Conservation (phyloP, 1,284 basidiomycete genomes). For the Fistulina hepatica region DNA sequence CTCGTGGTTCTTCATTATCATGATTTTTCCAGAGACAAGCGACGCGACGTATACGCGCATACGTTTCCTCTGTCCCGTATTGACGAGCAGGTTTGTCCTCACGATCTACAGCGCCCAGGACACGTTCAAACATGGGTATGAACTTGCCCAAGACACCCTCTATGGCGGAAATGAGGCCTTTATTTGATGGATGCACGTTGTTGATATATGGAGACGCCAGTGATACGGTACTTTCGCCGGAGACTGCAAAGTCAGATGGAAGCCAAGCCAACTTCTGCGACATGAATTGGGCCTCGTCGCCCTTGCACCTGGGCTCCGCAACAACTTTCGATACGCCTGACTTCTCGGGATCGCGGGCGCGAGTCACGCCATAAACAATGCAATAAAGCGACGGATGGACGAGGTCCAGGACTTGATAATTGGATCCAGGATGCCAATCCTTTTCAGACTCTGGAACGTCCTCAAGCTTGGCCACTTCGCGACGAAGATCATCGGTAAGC, state of each 20-base stretch:
- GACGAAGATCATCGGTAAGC: constrained; percentile 2
- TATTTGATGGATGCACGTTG: constrained; percentile 16
- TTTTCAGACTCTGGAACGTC: constrained; percentile 23
- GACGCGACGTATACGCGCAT: background rate
- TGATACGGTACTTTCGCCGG: constrained; percentile 12
- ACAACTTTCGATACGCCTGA: constrained; percentile 1
- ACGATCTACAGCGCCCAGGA: constrained; percentile 7
- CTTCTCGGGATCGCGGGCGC: constrained; percentile 3
- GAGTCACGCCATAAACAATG: constrained; percentile 22
- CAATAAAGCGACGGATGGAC: constrained; percentile 34
- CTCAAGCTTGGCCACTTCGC: constrained; percentile 17
- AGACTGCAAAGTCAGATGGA: constrained; percentile 24
- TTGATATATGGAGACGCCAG: constrained; percentile 23
- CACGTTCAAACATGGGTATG: constrained; percentile 14
- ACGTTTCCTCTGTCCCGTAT: background rate
- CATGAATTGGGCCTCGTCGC: constrained; percentile 5
- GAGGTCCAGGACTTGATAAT: constrained; percentile 30
- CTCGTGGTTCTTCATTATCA: background rate
- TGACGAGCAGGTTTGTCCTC: constrained; percentile 7
- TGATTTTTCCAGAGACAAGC: constrained; percentile 5
- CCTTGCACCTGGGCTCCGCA: background rate
- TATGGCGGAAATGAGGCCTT: constrained; percentile 11
- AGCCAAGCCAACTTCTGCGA: constrained; percentile 23
- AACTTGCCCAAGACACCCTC: constrained; percentile 11
- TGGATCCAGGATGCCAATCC: constrained; percentile 32